These are phyloP conservation scores for Venturiaceae sp. DNA, from an alignment of 2,329 filamentous ascomycete genomes.

Conservation along the genomic window DNA sequence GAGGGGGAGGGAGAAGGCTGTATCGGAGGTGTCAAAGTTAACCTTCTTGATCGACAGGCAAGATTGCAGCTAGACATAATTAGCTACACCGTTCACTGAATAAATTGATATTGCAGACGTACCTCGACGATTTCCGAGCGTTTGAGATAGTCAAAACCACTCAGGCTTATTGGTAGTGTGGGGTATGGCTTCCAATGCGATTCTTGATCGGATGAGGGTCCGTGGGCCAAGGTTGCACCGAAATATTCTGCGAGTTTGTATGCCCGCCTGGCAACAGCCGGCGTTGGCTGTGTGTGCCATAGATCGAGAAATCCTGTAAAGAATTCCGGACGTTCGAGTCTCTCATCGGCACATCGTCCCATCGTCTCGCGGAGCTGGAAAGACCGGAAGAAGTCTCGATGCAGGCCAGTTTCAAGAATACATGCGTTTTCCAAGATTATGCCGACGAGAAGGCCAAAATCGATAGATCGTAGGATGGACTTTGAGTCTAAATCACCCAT, in stretches of 20 bases:
- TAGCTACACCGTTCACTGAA: too few species aligned
- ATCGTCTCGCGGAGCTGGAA: neutral
- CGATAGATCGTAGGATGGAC: neutral
- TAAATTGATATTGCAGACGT: too few species aligned
- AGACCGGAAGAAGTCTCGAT: neutral
- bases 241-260: neutral
- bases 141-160: neutral
- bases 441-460: neutral
- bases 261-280: neutral
- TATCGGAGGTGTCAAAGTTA: too few species aligned
- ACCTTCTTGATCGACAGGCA: neutral
- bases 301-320: neutral
- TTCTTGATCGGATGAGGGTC: neutral
- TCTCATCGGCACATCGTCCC: neutral
- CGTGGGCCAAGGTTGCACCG: neutral
- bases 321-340: neutral
- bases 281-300: neutral
- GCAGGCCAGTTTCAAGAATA: neutral
- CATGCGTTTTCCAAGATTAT: neutral
- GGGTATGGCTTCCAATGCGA: neutral
- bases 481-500: neutral
- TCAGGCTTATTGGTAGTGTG: neutral
- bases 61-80: too few species aligned
- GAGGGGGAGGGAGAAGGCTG: too few species aligned
- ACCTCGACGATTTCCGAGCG: neutral